Conservation (phyloP, 192 early-diverging fungal species). For the Entrophospora sp. region DNA sequence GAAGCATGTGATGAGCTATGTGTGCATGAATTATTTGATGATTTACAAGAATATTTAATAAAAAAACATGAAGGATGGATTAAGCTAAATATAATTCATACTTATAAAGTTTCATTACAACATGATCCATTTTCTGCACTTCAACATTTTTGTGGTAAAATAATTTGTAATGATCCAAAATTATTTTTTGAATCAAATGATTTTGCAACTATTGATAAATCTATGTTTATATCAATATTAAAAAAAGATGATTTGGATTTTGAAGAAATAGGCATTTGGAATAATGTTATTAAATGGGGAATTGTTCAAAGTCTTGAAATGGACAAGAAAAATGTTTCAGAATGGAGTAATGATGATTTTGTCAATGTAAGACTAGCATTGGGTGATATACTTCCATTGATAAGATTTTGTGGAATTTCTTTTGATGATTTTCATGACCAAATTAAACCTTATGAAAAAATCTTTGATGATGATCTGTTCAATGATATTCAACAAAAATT, state of each 20-base stretch:
- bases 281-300: constrained; percentile 5
- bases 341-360: not conserved
- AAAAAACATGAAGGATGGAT: no score
- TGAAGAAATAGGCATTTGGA: not conserved
- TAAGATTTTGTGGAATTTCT: not conserved
- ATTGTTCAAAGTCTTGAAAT: not conserved
- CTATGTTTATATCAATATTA: not conserved
- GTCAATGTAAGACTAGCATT: not conserved
- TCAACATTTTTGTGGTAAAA: not conserved
- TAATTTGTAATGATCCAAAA: not conserved
- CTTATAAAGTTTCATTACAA: not conserved
- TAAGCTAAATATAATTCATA: not conserved
- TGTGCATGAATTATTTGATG: not conserved
- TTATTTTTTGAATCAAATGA: not conserved
- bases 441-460: not conserved
- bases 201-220: not conserved
- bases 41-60: not conserved
- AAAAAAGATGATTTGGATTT: constrained; percentile 1
- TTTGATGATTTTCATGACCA: not conserved
- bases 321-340: not conserved
- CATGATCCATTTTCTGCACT: not conserved
- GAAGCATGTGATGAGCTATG: not conserved
- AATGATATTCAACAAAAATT: no score
- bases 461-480: not conserved
- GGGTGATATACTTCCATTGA: not conserved